Percentiles rank a stretch among this genome's conserved stretches.
Evolutionary conservation across 352 stramenopile genomes (phyloP).

Genomic region (Phytophthora cactorum): DNA sequence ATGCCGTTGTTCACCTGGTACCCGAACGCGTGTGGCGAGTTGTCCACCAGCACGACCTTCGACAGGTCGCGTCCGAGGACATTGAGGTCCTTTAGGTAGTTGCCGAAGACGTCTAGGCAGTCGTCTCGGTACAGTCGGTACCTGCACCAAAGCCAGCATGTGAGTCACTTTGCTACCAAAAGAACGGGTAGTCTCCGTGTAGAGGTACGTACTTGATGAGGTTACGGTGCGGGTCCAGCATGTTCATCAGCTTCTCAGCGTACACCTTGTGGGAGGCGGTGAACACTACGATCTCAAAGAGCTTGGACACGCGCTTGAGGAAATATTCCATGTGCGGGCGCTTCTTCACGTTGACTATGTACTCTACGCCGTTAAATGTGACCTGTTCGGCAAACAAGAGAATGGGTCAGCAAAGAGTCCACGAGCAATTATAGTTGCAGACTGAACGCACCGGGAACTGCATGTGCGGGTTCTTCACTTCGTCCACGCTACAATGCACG

Average conservation of each 20-base stretch:
- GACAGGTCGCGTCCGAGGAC: slow-evolving; percentile 94
- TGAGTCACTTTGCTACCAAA: slow-evolving; percentile 3
- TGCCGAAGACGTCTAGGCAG: slow-evolving; percentile 96
- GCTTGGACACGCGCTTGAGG: slow-evolving; percentile 88
- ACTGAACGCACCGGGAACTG: slow-evolving; percentile 91
- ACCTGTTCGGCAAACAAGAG: slow-evolving; percentile 48
- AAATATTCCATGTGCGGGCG: slow-evolving; percentile 97
- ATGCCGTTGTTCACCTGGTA: slow-evolving; percentile 99
- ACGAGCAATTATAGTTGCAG: not conserved
- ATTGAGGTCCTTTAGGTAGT: slow-evolving; percentile 99
- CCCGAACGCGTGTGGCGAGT: slow-evolving; percentile 97
- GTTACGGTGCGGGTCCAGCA: slow-evolving; percentile 94
- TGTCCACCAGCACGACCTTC: slow-evolving; percentile 96
- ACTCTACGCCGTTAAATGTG: slow-evolving; percentile 95
- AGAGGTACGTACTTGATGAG: slow-evolving; percentile 80
- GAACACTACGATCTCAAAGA: slow-evolving; percentile 99
- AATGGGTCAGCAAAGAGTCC: not conserved
- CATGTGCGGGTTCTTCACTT: slow-evolving; percentile 93
- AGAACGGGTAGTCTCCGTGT: not conserved
- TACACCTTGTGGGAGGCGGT: slow-evolving; percentile 96
- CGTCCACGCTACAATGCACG: slow-evolving; percentile 98
- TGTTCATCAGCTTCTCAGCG: slow-evolving; percentile 97
- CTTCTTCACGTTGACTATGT: slow-evolving; percentile 97
- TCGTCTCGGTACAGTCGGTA: slow-evolving; percentile 96
- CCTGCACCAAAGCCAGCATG: slow-evolving; percentile 36